A percentile compares a stretch with the other conserved stretches of the same genome.
phyloP scores from a whole-genome alignment of 1,139 yeast genomes.

The Hansenula sp. region DNA sequence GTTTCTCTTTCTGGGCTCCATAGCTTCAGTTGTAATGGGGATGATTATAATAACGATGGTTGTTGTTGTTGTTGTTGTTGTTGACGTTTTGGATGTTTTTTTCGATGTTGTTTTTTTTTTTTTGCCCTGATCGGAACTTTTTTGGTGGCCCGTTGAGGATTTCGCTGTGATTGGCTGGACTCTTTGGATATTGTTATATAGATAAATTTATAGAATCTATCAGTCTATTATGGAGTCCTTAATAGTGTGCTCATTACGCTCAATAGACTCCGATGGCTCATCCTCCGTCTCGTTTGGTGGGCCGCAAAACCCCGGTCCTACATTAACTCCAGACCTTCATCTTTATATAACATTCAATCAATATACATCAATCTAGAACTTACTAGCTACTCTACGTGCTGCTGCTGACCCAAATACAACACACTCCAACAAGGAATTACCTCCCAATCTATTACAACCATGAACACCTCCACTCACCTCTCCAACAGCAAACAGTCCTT shows the following conservation, averaged over 20 bases:
- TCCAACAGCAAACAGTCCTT: conserved; percentile 72
- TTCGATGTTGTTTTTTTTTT: neutral
- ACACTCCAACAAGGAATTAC: conserved; percentile 72
- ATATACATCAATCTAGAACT: neutral
- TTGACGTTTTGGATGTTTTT: too few relatives aligned
- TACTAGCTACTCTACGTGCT: conserved; percentile 13
- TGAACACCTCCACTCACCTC: conserved; percentile 84
- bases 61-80: neutral
- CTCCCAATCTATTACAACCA: conserved; percentile 74
- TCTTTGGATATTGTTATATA: too few relatives aligned
- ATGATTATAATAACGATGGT: neutral
- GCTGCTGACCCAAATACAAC: conserved; percentile 69
- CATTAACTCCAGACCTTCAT: neutral
- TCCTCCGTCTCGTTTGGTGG: too few relatives aligned
- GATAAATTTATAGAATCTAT: too few relatives aligned
- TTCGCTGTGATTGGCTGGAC: too few relatives aligned
- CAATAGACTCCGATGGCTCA: too few relatives aligned
- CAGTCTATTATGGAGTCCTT: too few relatives aligned
- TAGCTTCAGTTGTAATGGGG: neutral
- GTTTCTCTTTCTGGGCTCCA: conserved; percentile 10
- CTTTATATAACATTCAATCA: too few relatives aligned
- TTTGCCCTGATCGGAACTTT: too few relatives aligned
- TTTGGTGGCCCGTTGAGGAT: too few relatives aligned
- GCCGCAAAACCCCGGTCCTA: neutral
- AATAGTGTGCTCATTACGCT: too few relatives aligned